Conservation (phyloP, 1,284 basidiomycete species). For the Moniliella sp. region DNA sequence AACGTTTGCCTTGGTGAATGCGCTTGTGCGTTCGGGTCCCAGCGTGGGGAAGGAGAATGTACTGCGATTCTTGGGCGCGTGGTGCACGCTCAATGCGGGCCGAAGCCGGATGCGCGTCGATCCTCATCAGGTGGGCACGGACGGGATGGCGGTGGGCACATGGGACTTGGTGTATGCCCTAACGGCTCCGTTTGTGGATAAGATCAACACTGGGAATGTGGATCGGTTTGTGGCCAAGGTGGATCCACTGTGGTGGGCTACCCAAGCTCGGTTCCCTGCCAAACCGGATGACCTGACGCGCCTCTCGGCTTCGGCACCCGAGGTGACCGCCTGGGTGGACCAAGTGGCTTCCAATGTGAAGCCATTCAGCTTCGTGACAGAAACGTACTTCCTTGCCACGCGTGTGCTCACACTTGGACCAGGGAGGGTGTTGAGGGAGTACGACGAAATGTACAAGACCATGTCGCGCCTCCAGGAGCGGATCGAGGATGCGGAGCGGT, state of each 20-base stretch:
- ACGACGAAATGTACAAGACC: constrained; percentile 53
- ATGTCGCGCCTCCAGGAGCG: constrained; percentile 43
- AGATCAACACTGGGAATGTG: too few species aligned
- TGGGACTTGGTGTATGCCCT: constrained; percentile 63
- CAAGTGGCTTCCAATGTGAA: constrained; percentile 4
- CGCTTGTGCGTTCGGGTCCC: constrained; percentile 60
- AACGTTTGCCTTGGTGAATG: constrained; percentile 71
- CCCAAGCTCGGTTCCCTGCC: too few species aligned
- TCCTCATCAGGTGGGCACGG: constrained; percentile 59
- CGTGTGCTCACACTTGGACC: constrained; percentile 33
- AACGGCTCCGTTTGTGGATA: constrained; percentile 95
- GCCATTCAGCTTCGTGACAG: constrained; percentile 68
- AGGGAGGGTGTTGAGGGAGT: constrained; percentile 41
- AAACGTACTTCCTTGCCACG: constrained; percentile 59
- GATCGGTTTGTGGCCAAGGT: too few species aligned
- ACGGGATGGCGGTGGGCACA: constrained; percentile 79
- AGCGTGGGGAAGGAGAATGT: constrained; percentile 57
- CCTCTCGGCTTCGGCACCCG: constrained; percentile 25
- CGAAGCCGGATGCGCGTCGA: constrained; percentile 75
- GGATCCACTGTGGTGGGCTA: too few species aligned
- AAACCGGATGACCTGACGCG: constrained; percentile 19
- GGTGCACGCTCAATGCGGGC: constrained; percentile 56
- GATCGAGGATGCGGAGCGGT: constrained; percentile 49
- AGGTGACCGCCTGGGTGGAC: constrained; percentile 20
- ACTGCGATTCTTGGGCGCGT: constrained; percentile 57